These are phyloP conservation scores for Rhizopogon salebrosus DNA, from an alignment of 768 basidiomycete genomes.

Conservation along the genomic window DNA sequence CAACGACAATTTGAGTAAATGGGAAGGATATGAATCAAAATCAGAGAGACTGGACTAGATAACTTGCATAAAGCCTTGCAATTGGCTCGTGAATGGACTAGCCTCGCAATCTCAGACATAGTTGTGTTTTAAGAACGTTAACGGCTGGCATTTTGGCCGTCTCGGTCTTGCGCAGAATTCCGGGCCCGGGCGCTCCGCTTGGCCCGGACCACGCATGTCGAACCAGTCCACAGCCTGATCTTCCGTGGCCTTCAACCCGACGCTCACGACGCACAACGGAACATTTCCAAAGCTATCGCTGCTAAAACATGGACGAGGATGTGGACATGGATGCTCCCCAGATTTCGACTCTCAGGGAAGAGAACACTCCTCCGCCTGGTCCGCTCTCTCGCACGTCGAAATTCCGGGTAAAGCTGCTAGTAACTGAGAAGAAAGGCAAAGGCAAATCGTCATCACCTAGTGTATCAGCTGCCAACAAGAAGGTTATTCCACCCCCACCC, in stretches of 20 bases:
- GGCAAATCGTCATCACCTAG: constrained; percentile 30
- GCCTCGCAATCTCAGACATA: too few species aligned
- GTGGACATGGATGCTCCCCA: constrained; percentile 76
- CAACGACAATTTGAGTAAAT: constrained; percentile 52
- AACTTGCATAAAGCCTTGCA: neutral
- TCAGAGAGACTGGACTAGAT: constrained; percentile 32
- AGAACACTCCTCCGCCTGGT: constrained; percentile 72
- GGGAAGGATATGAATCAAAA: constrained; percentile 56
- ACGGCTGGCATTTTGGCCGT: too few species aligned
- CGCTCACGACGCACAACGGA: neutral
- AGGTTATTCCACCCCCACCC: constrained; percentile 11
- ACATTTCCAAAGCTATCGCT: neutral
- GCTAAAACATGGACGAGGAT: constrained; percentile 32
- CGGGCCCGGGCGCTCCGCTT: neutral
- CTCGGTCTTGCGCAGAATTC: too few species aligned
- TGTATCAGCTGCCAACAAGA: constrained; percentile 15
- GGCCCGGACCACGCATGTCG: neutral
- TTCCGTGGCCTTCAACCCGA: neutral
- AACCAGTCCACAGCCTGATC: neutral
- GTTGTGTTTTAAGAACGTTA: too few species aligned
- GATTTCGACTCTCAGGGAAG: constrained; percentile 74
- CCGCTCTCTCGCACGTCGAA: constrained; percentile 44
- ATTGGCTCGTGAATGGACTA: too few species aligned
- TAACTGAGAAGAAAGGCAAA: constrained; percentile 38
- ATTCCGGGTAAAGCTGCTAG: constrained; percentile 46